phyloP scores from a whole-genome alignment of 139 green algal genomes.

The Picochlorum sp. region DNA sequence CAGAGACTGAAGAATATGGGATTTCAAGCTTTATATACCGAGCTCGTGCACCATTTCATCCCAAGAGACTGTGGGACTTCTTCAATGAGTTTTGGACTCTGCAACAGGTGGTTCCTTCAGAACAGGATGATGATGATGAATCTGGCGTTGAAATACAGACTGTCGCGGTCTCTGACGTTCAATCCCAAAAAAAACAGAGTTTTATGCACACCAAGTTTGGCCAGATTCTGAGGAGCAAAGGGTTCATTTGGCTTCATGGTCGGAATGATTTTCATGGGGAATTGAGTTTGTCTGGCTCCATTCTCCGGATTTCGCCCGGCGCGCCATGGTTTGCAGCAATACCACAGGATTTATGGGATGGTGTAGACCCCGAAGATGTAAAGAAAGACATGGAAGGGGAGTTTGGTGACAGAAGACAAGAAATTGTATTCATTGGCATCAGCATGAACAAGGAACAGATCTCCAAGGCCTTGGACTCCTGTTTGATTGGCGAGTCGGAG shows the following conservation, averaged over 20 bases:
- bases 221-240: conserved; percentile 60
- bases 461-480: conserved; percentile 42
- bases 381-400: conserved; percentile 33
- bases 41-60: conserved; percentile 63
- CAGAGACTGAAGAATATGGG: conserved; percentile 56
- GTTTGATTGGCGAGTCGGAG: conserved; percentile 30
- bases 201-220: conserved; percentile 23
- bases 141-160: conserved; percentile 3
- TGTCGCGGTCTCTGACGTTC: not conserved
- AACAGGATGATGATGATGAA: conserved; percentile 15
- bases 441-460: conserved; percentile 48
- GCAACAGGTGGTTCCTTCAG: conserved; percentile 47
- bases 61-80: conserved; percentile 44
- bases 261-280: conserved; percentile 47
- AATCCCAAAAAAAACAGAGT: conserved; percentile 1
- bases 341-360: conserved; percentile 47
- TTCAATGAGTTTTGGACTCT: conserved; percentile 42
- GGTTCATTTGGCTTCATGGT: conserved; percentile 59
- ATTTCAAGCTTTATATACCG: conserved; percentile 53
- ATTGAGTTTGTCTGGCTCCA: conserved; percentile 54
- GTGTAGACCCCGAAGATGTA: conserved; percentile 22
- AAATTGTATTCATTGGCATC: conserved; percentile 75
- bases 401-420: conserved; percentile 43
- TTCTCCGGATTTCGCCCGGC: conserved; percentile 46
- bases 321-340: conserved; percentile 64